Conservation (phyloP, 208 protist genomes). For the Trypanosoma brucei region DNA sequence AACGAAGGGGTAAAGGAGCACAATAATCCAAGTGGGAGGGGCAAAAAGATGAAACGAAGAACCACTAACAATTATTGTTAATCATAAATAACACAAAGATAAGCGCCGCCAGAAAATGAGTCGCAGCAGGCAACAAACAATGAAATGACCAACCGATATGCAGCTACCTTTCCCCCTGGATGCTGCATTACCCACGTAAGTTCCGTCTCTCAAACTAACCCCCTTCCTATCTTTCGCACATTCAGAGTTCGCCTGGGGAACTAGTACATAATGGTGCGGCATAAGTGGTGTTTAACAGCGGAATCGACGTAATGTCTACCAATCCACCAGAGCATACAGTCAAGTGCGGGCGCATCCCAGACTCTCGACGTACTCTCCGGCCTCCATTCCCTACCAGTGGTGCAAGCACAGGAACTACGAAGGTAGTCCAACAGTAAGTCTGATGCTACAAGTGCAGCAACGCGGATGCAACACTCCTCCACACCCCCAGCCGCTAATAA, state of each 20-base stretch:
- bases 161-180: no score
- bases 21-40: no score
- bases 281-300: slow-evolving; percentile 27
- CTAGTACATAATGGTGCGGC: slow-evolving; percentile 56
- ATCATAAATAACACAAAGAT: no score
- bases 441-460: slow-evolving; percentile 46
- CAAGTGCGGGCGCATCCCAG: slow-evolving; percentile 29
- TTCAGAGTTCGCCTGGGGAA: background rate
- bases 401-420: background rate
- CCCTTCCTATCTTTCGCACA: background rate
- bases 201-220: no score
- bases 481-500: slow-evolving; percentile 32
- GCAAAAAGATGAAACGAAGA: no score
- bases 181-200: no score
- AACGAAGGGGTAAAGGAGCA: no score
- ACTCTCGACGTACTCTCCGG: background rate
- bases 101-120: no score
- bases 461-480: slow-evolving; percentile 69
- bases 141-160: background rate
- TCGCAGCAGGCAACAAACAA: background rate
- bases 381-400: background rate
- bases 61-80: no score
- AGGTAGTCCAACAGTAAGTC: slow-evolving; percentile 45
- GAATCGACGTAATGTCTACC: slow-evolving; percentile 37
- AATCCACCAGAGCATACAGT: slow-evolving; percentile 78